Base-by-base conservation (phyloP, 768 basidiomycete species). In the Exidia glandulosa region DNA sequence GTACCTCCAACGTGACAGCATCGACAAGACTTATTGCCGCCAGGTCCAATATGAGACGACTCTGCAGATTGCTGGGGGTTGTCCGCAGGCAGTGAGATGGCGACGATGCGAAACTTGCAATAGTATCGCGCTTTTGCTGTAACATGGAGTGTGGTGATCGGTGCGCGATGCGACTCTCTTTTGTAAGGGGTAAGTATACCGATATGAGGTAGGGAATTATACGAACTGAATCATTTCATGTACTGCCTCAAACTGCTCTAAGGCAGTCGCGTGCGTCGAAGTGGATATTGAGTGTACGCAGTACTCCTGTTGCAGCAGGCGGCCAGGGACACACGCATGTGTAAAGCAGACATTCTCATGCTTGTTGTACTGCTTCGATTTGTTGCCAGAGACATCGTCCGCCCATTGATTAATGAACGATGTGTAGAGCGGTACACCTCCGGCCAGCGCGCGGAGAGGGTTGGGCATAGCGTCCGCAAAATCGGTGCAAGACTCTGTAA, bases 131-230 rank as follows among this genome's bases (percentile, higher is more conserved):
- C 61, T 0, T 32, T 34, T 2, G 62, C 62, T n/a, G 32, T 64
- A 57, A 48, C 54, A 64, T 16, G 41, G 41, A 12, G n/a, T 31
- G 19, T 57, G 48, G 0, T 59, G 63, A 6, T 61, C 52, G 7
- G 32, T 47, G 33, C 62, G 60, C 19, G 63, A 63, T 63, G 60
- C 19, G 63, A 63, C 45, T 34, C 55, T 16, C 59, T 60, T 54
- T 6, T 36, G 19, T 1, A 47, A 16, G 36, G 59, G 64, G 23
- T 32, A 56, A 19, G 16, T 9, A 56, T 6, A 32, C 19, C 19
- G 36, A 36, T 10, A 70, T 29, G 86, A 87, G 57, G 69, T 76
- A 10, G 83, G 79, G 63, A 84, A 77, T 65, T 81, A 34, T 19
- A 70, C 69, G 30, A 54, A 75, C 74, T 70, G 64, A n/a, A 76